A percentile compares a stretch with the other conserved stretches of the same genome.
phyloP scores from a whole-genome alignment of 2,329 filamentous ascomycete genomes.

The Penicillium hesseltinei region DNA sequence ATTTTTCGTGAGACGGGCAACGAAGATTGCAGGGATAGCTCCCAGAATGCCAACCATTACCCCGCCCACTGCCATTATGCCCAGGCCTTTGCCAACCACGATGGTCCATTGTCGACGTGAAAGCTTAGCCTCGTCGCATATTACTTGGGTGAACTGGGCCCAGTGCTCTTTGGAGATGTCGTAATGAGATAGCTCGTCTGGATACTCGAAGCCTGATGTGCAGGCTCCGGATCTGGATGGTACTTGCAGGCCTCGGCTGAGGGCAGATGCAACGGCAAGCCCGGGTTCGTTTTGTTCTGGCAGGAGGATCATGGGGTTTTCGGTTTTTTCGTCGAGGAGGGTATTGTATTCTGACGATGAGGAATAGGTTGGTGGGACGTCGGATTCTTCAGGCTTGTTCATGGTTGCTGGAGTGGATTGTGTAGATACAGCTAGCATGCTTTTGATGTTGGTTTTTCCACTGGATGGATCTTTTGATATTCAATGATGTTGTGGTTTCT shows the following conservation, averaged over 20 bases:
- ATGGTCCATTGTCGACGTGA: constrained; percentile 31
- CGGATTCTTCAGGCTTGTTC: neutral
- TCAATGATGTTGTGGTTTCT: neutral
- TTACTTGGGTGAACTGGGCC: constrained; percentile 28
- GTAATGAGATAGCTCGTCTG: constrained; percentile 23
- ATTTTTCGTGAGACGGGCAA: constrained; percentile 20
- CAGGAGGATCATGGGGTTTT: constrained; percentile 13
- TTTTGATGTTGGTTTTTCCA: neutral
- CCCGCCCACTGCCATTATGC: constrained; percentile 30
- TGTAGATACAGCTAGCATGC: neutral
- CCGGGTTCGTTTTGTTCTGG: constrained; percentile 19
- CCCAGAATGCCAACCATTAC: constrained; percentile 33
- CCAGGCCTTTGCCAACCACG: constrained; percentile 29
- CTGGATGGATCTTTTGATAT: neutral
- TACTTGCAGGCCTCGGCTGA: constrained; percentile 31
- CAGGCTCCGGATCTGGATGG: constrained; percentile 26
- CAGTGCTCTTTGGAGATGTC: constrained; percentile 25
- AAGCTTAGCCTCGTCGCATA: constrained; percentile 28
- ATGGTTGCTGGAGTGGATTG: constrained; percentile 1
- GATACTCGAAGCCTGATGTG: constrained; percentile 35
- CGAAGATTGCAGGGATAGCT: constrained; percentile 28
- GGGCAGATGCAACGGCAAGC: constrained; percentile 16
- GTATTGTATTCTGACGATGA: neutral
- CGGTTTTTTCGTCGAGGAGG: constrained; percentile 5
- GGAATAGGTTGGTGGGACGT: constrained; percentile 12